Evolutionary conservation across 129 eudicot genomes (phyloP), one percentile per base, ranked within the genome.

Genomic region (Pseudognaphalium luteoalbum): DNA sequence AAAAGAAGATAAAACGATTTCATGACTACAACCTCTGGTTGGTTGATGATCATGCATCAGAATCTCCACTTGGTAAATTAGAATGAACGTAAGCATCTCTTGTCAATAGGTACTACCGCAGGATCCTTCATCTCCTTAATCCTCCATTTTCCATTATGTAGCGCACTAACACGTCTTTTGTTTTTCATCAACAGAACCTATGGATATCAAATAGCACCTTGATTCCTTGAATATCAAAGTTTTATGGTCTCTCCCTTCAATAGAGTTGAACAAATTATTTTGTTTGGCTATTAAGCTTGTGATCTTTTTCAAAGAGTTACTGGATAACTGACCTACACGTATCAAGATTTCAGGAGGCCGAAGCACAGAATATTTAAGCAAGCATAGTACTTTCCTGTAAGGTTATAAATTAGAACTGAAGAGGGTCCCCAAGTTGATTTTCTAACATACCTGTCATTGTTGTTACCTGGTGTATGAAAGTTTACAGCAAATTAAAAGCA

Each of bases 51-150:
- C 84, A 85, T 47, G 66, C 93, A 22, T 78, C 84, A 0, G 96
- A 89, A 75, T 91, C 99, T 35, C 97, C 99, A 28, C 93, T 94
- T 67, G 97, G 99, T 67, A 83, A 73, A 77, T 81, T 94, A 82
- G 81, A 74, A 78, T 62, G 70, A 60, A 65, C 21, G 16, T 3
- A 16, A 69, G 21, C 16, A 47, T 21, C 58, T n/a, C 11, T 74
- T 35, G 44, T 51, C 35, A 54, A 42, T 77, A 71, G 71, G 77
- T 78, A 60, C 28, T 6, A 7, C n/a, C 5, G n/a, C 42, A 29
- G 9, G 10, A 35, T 52, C n/a, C 37, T 28, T 58, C 14, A 34
- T 22, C 42, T 59, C 21, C 69, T 56, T 22, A 7, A 37, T 77
- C 69, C 9, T 68, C 6, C 30, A 11, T 37, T 54, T 32, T 58